phyloP scores from a whole-genome alignment of 257 asterid genomes.

The Schizonepeta tenuifolia region DNA sequence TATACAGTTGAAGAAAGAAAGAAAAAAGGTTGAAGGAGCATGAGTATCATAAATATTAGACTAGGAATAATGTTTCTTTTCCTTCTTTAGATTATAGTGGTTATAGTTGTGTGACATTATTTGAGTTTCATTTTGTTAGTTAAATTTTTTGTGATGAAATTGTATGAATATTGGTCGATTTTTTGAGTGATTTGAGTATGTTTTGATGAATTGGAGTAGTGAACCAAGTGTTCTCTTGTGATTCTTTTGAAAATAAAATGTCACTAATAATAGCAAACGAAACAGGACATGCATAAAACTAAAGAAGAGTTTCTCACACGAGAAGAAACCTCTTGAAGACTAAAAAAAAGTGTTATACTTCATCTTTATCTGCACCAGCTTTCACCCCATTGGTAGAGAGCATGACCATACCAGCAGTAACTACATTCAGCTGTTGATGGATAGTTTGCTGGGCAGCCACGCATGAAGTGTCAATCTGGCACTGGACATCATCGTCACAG shows the following conservation, averaged over 20 bases:
- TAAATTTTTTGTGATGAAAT: slow-evolving; percentile 16
- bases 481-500: slow-evolving; percentile 65
- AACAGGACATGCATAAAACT: slow-evolving; percentile 13
- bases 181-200: background rate
- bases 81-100: slow-evolving; percentile 32
- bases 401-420: slow-evolving; percentile 84
- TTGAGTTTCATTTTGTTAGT: slow-evolving; percentile 38
- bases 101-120: slow-evolving; percentile 56
- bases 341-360: background rate
- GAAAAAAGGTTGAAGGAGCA: slow-evolving; percentile 46
- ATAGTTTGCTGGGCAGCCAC: slow-evolving; percentile 72
- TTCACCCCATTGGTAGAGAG: slow-evolving; percentile 48
- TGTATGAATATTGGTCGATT: slow-evolving; percentile 16
- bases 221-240: background rate
- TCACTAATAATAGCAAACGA: too few relatives aligned
- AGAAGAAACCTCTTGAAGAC: too few relatives aligned
- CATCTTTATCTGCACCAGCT: slow-evolving; percentile 14
- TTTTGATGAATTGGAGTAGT: background rate
- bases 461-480: slow-evolving; percentile 81
- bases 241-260: background rate
- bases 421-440: slow-evolving; percentile 72
- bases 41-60: slow-evolving; percentile 42
- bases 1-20: slow-evolving; percentile 37
- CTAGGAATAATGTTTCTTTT: slow-evolving; percentile 38
- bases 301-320: too few relatives aligned